Percentiles rank a stretch among this genome's conserved stretches.
These are phyloP conservation scores for Ceratocystis diversiconidia DNA, from an alignment of 2,329 filamentous ascomycete genomes.

Conservation along the genomic window DNA sequence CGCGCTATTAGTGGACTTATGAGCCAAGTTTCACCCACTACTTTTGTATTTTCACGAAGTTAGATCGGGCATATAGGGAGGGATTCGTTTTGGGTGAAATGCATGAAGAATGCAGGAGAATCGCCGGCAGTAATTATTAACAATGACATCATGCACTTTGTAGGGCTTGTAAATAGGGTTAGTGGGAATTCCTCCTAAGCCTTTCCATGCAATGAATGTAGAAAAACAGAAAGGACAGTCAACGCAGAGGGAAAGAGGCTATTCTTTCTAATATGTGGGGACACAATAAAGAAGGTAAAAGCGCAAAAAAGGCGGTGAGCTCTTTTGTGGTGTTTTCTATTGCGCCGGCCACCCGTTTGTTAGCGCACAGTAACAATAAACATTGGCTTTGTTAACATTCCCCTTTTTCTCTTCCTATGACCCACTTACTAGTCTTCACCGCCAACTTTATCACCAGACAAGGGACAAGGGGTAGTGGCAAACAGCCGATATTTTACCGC, in stretches of 20 bases:
- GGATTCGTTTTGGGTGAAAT: background rate
- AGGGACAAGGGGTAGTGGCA: background rate
- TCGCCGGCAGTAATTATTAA: background rate
- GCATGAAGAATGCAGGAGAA: background rate
- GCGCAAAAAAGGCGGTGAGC: background rate
- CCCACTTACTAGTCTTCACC: background rate
- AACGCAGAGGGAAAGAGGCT: background rate
- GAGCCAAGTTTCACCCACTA: too few species aligned
- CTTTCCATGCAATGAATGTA: background rate
- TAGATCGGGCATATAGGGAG: background rate
- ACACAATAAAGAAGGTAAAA: background rate
- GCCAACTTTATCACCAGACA: background rate
- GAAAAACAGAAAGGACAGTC: background rate
- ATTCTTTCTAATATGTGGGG: background rate
- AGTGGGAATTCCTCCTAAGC: background rate
- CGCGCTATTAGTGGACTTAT: too few species aligned
- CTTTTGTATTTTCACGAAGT: too few species aligned
- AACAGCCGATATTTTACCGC: background rate
- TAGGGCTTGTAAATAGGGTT: background rate
- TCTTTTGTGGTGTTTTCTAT: background rate
- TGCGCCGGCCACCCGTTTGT: background rate
- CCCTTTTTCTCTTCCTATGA: background rate
- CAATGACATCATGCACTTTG: background rate
- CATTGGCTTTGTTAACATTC: background rate
- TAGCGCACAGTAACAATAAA: background rate